phyloP scores from a whole-genome alignment of 2,329 filamentous ascomycete genomes.

The Shiraia sp. region DNA sequence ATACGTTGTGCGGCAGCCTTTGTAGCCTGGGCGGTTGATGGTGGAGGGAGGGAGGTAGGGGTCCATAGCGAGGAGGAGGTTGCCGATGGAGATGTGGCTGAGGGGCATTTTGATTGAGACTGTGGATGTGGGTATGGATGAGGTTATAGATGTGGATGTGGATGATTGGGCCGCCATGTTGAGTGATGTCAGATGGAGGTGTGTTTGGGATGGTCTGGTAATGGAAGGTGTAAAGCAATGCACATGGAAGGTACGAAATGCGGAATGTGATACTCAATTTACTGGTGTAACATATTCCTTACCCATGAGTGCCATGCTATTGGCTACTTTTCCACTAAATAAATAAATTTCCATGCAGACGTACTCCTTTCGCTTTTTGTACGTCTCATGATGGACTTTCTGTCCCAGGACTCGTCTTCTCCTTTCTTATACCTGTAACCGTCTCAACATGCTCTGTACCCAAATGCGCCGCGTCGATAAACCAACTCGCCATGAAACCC shows the following conservation, averaged over 20 bases:
- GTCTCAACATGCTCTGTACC: slow-evolving; percentile 52
- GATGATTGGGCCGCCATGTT: no score
- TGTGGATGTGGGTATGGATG: slow-evolving; percentile 4
- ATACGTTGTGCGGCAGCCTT: slow-evolving; percentile 20
- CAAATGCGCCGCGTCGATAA: slow-evolving; percentile 47
- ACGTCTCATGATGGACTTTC: not conserved
- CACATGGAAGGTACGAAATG: no score
- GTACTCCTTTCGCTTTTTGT: no score
- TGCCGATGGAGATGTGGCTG: slow-evolving; percentile 20
- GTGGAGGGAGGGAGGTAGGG: slow-evolving; percentile 20
- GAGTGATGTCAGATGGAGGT: no score
- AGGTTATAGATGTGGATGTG: no score
- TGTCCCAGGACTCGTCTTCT: slow-evolving; percentile 9
- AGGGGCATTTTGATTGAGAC: not conserved
- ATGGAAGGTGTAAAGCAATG: no score
- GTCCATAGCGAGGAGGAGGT: slow-evolving; percentile 22
- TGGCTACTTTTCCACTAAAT: no score
- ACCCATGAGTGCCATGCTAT: no score
- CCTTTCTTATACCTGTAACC: slow-evolving; percentile 49
- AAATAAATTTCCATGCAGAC: no score
- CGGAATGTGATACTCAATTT: no score
- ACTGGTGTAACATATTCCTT: no score
- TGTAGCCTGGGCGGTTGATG: slow-evolving; percentile 16
- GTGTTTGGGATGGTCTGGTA: no score
- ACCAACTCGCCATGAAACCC: slow-evolving; percentile 42